Percentiles rank a stretch among this genome's conserved stretches.
Evolutionary conservation across 768 basidiomycete species (phyloP).

Genomic region (Leccinum incarnatum): DNA sequence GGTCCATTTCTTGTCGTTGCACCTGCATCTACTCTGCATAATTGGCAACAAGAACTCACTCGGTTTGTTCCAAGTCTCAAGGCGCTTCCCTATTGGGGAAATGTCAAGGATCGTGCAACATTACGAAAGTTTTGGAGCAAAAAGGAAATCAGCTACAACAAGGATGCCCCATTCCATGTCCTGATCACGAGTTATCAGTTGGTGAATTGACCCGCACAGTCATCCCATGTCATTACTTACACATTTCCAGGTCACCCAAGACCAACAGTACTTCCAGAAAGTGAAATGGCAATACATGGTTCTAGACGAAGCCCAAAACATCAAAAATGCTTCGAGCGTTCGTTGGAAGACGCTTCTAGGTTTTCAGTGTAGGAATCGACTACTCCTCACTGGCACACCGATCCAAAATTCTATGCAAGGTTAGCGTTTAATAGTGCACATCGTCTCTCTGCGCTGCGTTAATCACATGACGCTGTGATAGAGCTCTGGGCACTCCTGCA

Average conservation of each 20-base stretch:
- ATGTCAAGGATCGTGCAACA: slow-evolving; percentile 91
- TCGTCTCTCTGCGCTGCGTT: neutral
- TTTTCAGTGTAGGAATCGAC: slow-evolving; percentile 92
- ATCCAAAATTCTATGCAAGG: slow-evolving; percentile 99
- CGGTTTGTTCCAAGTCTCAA: slow-evolving; percentile 93
- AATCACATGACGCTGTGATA: slow-evolving; percentile 29
- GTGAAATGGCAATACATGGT: slow-evolving; percentile 99
- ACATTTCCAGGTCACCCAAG: slow-evolving; percentile 74
- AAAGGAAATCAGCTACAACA: slow-evolving; percentile 92
- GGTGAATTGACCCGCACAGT: slow-evolving; percentile 41
- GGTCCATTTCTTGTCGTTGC: slow-evolving; percentile 98
- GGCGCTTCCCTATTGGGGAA: slow-evolving; percentile 97
- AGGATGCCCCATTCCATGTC: slow-evolving; percentile 95
- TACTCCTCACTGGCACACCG: slow-evolving; percentile 94
- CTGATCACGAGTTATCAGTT: slow-evolving; percentile 97
- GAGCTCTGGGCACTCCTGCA: slow-evolving; percentile 98
- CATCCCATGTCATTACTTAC: slow-evolving; percentile 2
- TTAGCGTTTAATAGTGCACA: slow-evolving; percentile 30
- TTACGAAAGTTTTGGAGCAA: slow-evolving; percentile 97
- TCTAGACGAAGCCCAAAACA: slow-evolving; percentile 98
- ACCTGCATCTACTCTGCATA: slow-evolving; percentile 95
- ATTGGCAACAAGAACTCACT: slow-evolving; percentile 98
- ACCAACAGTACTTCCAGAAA: slow-evolving; percentile 96
- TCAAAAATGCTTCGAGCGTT: slow-evolving; percentile 95
- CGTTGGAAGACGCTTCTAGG: slow-evolving; percentile 97